These are phyloP conservation scores for Mycogone perniciosa DNA, from an alignment of 2,329 filamentous ascomycete genomes.

Conservation along the genomic window DNA sequence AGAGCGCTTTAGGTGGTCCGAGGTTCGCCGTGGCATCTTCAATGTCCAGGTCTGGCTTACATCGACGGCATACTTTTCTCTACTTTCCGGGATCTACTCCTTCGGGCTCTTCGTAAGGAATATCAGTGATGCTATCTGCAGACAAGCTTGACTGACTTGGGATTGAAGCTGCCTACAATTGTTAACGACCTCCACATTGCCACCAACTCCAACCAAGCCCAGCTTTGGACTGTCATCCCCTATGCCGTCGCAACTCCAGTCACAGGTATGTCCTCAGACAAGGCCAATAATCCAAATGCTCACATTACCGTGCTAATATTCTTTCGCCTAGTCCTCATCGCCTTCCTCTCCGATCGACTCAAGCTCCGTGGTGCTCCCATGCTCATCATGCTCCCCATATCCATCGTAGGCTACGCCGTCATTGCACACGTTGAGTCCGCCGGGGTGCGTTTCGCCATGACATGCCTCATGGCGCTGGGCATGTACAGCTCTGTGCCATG, in stretches of 20 bases:
- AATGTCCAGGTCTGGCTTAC: slow-evolving; percentile 58
- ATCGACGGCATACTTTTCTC: slow-evolving; percentile 55
- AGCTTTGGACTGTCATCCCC: slow-evolving; percentile 58
- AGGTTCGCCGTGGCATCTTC: slow-evolving; percentile 55
- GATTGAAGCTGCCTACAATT: slow-evolving; percentile 52
- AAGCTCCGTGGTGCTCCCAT: slow-evolving; percentile 55
- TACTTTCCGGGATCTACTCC: slow-evolving; percentile 53
- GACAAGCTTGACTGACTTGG: neutral
- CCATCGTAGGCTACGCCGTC: slow-evolving; percentile 59
- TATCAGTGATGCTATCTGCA: neutral
- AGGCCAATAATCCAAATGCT: neutral
- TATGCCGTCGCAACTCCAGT: slow-evolving; percentile 54
- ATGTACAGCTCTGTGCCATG: slow-evolving; percentile 58
- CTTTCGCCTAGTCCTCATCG: slow-evolving; percentile 36
- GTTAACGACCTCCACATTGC: slow-evolving; percentile 51
- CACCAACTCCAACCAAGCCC: slow-evolving; percentile 48
- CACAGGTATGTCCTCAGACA: slow-evolving; percentile 35
- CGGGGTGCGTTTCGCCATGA: slow-evolving; percentile 57
- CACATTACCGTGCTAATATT: neutral
- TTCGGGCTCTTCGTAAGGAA: slow-evolving; percentile 55
- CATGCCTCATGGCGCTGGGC: slow-evolving; percentile 60
- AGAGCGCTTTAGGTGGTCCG: slow-evolving; percentile 53
- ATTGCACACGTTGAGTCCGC: slow-evolving; percentile 50
- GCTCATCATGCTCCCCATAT: slow-evolving; percentile 56
- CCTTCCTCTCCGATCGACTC: slow-evolving; percentile 55